Evolutionary conservation across 2,329 filamentous ascomycete species (phyloP).

Genomic region (Aphanocladium album): DNA sequence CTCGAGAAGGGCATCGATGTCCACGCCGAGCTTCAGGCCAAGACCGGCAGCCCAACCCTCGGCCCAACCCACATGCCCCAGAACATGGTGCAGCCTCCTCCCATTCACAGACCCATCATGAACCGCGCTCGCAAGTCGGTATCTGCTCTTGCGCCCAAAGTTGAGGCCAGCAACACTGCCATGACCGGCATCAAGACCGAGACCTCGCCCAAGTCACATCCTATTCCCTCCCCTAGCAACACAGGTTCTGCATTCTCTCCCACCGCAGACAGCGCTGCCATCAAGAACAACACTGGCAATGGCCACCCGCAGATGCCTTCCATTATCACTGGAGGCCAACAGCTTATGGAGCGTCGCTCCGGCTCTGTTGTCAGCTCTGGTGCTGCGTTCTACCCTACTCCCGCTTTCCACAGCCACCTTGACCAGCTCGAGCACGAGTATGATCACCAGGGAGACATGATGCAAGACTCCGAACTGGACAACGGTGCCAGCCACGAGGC

Average conservation of each 20-base stretch:
- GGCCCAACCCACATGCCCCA: constrained; percentile 63
- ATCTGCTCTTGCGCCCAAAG: constrained; percentile 70
- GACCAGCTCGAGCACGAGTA: constrained; percentile 98
- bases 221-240: constrained; percentile 63
- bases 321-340: constrained; percentile 24
- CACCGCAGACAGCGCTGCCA: constrained; percentile 42
- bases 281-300: constrained; percentile 35
- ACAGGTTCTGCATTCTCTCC: constrained; percentile 41
- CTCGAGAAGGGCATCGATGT: constrained; percentile 98
- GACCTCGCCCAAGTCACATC: constrained; percentile 65
- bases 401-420: constrained; percentile 84
- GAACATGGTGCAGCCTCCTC: constrained; percentile 66
- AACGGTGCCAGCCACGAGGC: constrained; percentile 38
- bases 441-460: constrained; percentile 81
- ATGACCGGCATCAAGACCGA: constrained; percentile 50
- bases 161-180: constrained; percentile 52
- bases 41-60: constrained; percentile 80
- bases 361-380: constrained; percentile 33
- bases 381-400: constrained; percentile 69
- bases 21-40: constrained; percentile 88
- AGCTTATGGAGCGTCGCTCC: constrained; percentile 33
- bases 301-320: constrained; percentile 29
- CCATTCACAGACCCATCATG: constrained; percentile 74
- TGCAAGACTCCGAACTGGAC: constrained; percentile 75
- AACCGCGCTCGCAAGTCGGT: constrained; percentile 71